Conservation (phyloP, 2,329 filamentous ascomycete species). For the Colletotrichum incanum region DNA sequence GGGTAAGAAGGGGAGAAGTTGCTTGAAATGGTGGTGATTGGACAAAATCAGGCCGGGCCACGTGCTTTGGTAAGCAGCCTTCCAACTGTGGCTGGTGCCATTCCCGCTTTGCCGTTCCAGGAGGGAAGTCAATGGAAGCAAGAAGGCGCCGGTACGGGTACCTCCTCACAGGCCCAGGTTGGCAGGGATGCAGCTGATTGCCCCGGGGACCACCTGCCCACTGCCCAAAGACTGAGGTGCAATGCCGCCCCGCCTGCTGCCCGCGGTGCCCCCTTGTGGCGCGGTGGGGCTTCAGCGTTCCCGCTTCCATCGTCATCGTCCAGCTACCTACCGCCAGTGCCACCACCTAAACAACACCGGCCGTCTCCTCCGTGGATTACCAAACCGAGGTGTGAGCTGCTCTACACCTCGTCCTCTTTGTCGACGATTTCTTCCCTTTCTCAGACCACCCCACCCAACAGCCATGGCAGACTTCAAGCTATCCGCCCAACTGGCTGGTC, state of each 20-base stretch:
- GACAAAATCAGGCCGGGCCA: not conserved
- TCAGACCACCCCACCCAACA: not conserved
- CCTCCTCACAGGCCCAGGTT: not conserved
- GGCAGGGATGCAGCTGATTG: constrained; percentile 41
- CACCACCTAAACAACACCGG: constrained; percentile 9
- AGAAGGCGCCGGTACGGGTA: constrained; percentile 7
- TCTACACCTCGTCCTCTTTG: constrained; percentile 1
- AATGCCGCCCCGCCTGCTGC: constrained; percentile 21
- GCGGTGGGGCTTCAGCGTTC: constrained; percentile 39
- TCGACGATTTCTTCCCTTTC: not conserved
- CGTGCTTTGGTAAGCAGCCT: constrained; percentile 21
- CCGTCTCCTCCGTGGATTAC: constrained; percentile 1
- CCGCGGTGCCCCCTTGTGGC: constrained; percentile 30
- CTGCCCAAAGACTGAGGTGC: not conserved
- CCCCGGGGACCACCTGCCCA: constrained; percentile 22
- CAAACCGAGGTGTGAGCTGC: constrained; percentile 27
- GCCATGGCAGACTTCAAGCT: constrained; percentile 90
- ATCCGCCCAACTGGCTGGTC: constrained; percentile 89
- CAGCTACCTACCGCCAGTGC: constrained; percentile 22
- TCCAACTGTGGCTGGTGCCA: constrained; percentile 19
- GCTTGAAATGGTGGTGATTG: constrained; percentile 2
- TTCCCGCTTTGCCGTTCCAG: not conserved
- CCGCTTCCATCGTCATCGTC: constrained; percentile 39
- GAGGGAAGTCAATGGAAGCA: constrained; percentile 36
- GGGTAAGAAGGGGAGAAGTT: not conserved